Base-by-base conservation (phyloP, 208 protist genomes). In the Crithidia acanthocephali region DNA sequence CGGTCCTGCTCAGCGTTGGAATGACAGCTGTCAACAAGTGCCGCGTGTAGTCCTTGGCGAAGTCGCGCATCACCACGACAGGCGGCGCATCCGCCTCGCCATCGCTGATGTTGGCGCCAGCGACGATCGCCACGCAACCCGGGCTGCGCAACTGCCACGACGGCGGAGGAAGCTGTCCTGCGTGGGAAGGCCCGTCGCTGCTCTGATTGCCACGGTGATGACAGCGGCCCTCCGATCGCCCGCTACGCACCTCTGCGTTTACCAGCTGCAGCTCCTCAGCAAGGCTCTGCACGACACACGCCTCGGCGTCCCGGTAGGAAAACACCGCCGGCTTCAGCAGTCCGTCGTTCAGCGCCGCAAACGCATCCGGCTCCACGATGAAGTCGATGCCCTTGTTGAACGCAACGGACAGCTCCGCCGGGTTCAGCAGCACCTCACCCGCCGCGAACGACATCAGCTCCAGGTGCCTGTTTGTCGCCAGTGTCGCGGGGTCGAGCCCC, bases 361-460 rank as follows among this genome's bases (percentile, higher is more conserved):
- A 65, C 15, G 72, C 83, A 15, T 45, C 51, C 2, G 86, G 90
- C 18, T 88, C 79, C n/a, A 91, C 44, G 3, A 82, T 77, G 10
- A 79, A 52, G 51, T 91, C 83, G 25, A 86, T 50, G 33, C 76
- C 75, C 28, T 74, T 79, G 30, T 74, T 61, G 20, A 92, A 72
- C 6, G 64, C 57, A 7, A 91, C 55, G 11, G 64, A 67, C 6
- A 90, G 56, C 56, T 83, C 74, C 20, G 44, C 53, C 25, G 74
- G 58, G 37, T 83, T 83, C 22, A 78, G 5, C 20, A 86, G 50
- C 30, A 86, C 45, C 56, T 86, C 72, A 32, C 87, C 56, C 2
- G 72, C 68, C 0, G 82, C 79, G 47, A 92, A 78, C 25, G 78
- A 84, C 23, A 95, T 23, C 0, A 92, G 27, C 42, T 89, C 79